Evolutionary conservation across 2,329 filamentous ascomycete genomes (phyloP).

Genomic region (Chaetomiaceae sp.): DNA sequence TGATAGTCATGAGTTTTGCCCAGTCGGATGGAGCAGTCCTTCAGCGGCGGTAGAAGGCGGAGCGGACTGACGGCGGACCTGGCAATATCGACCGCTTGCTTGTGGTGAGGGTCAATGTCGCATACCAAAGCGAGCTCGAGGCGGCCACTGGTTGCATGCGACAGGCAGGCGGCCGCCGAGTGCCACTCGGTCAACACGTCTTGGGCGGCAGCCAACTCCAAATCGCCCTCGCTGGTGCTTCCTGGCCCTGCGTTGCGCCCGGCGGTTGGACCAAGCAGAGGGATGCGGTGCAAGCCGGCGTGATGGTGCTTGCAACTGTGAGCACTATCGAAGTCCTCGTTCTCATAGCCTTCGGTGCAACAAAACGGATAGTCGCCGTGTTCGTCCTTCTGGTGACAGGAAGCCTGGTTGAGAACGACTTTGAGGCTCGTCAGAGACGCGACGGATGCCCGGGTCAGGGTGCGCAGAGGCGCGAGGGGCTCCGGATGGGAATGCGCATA

Average conservation of each 20-base stretch:
- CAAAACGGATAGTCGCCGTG: background rate
- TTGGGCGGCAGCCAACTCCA: background rate
- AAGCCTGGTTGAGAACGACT: background rate
- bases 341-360: background rate
- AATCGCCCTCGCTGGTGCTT: too few species aligned
- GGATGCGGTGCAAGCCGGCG: background rate
- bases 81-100: too few species aligned
- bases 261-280: background rate
- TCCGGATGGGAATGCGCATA: background rate
- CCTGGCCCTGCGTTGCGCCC: too few species aligned
- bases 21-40: too few species aligned
- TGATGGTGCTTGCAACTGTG: background rate
- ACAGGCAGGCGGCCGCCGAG: background rate
- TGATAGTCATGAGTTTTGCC: too few species aligned
- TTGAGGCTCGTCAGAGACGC: background rate
- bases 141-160: background rate
- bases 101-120: background rate
- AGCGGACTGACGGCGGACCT: too few species aligned
- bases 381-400: background rate
- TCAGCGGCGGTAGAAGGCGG: too few species aligned
- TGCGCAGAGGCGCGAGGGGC: background rate
- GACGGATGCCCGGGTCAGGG: background rate
- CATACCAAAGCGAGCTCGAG: background rate
- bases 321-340: background rate
- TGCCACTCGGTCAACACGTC: background rate